phyloP scores from a whole-genome alignment of 116 monocot genomes.

The Thalassia testudinum region DNA sequence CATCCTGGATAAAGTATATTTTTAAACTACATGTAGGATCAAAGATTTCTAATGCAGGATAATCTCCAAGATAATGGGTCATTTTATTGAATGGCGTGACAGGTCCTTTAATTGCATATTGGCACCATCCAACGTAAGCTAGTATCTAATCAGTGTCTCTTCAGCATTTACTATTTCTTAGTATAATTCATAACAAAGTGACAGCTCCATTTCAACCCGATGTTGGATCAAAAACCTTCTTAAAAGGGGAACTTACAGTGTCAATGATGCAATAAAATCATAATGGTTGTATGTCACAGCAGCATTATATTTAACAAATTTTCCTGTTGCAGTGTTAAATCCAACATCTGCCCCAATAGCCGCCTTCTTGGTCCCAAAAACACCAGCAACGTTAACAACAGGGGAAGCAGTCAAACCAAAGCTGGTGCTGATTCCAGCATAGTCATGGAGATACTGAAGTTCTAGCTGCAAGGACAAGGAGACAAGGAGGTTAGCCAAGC shows the following conservation, averaged over 20 bases:
- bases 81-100: too few species aligned
- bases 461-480: conserved; percentile 37
- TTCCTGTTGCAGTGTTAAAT: conserved; percentile 26
- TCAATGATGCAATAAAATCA: conserved; percentile 40
- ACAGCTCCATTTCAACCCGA: background rate
- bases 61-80: too few species aligned
- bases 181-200: background rate
- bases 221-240: background rate
- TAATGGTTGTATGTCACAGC: conserved; percentile 30
- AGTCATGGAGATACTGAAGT: conserved; percentile 71
- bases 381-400: conserved; percentile 50
- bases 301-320: conserved; percentile 52
- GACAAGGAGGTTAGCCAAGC: background rate
- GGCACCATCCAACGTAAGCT: background rate
- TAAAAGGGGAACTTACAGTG: conserved; percentile 25
- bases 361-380: conserved; percentile 38
- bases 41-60: too few species aligned
- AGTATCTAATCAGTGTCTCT: background rate
- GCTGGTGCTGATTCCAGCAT: conserved; percentile 48
- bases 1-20: too few species aligned
- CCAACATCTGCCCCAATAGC: conserved; percentile 51
- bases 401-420: conserved; percentile 69
- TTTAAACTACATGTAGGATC: too few species aligned
- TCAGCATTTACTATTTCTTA: background rate
- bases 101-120: too few species aligned